Evolutionary conservation across 176 grass and related monocot species (phyloP), one percentile per base, ranked within the genome.

Genomic region (Juncus effusus): DNA sequence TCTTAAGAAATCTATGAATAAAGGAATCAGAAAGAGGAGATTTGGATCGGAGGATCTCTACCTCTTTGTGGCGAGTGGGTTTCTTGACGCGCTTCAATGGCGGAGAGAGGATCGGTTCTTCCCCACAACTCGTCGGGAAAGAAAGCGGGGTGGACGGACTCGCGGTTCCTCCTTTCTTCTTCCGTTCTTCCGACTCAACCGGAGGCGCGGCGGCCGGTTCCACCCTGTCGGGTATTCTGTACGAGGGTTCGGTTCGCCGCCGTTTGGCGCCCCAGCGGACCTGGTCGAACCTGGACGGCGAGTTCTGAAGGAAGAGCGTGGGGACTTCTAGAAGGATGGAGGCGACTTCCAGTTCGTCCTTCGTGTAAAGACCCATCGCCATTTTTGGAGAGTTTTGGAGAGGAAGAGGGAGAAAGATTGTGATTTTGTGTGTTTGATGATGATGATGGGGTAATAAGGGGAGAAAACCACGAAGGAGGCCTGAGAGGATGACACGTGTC

Each of bases 111-210:
- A 71, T 36, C 47, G 15, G 62, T 10, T 50, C 54, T 13, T 74
- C 70, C 8, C 66, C 56, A 16, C 13, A 3, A 16, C 56, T 61
- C 36, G 51, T 36, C 5, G 56, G 70, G 56, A 74, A 74, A 51
- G 50, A 74, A 53, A 74, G 56, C 0, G 70, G 70, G 37, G 70
- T 74, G 8, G 39, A 38, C 36, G 70, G 70, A 40, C 70, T 74
- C 11, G 66, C 47, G 2, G 50, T 56, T 15, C 54, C 66, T 40
- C 55, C 35, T 39, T 40, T 42, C 51, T 13, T 69, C 49, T 40
- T 56, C 40, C 56, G 52, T 52, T 56, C 66, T 36, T 37, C 28
- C 13, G 36, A 13, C 13, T 12, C 4, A 16, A 28, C 50, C 28
- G 3, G 8, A 2, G 44, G 41, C 19, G 19, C 19, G 13, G 13